Evolutionary conservation across 345 rosid species (phyloP), one percentile per base, ranked within the genome.

Genomic region (Lagerstroemia speciosa): DNA sequence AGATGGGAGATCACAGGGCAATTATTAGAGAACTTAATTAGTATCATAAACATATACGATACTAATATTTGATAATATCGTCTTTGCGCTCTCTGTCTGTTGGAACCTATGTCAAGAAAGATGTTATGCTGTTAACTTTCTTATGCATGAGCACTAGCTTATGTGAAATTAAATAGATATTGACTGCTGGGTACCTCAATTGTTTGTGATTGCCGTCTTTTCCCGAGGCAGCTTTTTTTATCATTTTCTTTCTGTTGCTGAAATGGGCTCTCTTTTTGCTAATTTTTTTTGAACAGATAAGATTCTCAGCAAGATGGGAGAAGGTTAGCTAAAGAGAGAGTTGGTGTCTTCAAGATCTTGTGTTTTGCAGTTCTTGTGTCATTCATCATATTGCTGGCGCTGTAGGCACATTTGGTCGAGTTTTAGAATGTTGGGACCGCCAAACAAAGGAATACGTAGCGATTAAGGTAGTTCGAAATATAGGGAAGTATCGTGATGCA

Each of bases 401-500:
- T 14, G 16, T 30, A 17, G 53, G 41, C 55, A n/a, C 69, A 1
- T 67, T 57, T 45, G 94, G 96, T 61, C 96, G 89, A 79, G 98
- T 92, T 38, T 77, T 89, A 69, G 98, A 92, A 78, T 92, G 98
- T 72, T 86, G 82, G 84, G 98, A 89, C 69, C 78, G 82, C 74
- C 88, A 86, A 76, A 86, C 72, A 74, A 87, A 86, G 67, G 98
- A 92, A 72, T 77, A 82, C 43, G 98, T 92, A 43, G 98, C 98
- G 33, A 86, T 92, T 64, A 92, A 92, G 83, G 81, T 89, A 68
- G 90, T 92, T 62, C 88, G 96, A 32, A 85, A 90, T 48, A 80
- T 89, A 62, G 79, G 80, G 66, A 92, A 92, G 80, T 89, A 89
- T 73, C 88, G 92, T 31, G 98, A 89, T 69, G 98, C 98, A 69